Evolutionary conservation across 2,329 filamentous ascomycete genomes (phyloP).

Genomic region (Colletotrichum sublineola): DNA sequence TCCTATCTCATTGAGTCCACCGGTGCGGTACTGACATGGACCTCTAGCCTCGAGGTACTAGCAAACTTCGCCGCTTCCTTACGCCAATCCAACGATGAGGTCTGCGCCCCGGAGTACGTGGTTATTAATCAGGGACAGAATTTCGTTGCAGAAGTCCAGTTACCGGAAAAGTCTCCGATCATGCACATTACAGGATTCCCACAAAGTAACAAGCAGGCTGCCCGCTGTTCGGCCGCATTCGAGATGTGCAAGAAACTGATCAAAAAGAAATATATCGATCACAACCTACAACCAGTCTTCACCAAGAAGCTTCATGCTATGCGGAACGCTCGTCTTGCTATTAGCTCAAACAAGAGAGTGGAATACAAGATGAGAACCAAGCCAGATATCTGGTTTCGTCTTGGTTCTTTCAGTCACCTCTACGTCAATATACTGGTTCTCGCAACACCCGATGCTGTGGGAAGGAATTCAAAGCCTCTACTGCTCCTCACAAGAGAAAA

Average conservation of each 20-base stretch:
- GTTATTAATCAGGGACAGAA: constrained; percentile 67
- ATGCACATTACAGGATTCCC: constrained; percentile 73
- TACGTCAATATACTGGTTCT: constrained; percentile 75
- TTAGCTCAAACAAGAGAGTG: constrained; percentile 81
- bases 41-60: constrained; percentile 78
- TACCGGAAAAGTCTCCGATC: constrained; percentile 82
- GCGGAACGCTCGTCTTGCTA: constrained; percentile 87
- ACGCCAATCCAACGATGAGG: constrained; percentile 58
- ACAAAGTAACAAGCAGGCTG: constrained; percentile 78
- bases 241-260: constrained; percentile 81
- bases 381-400: constrained; percentile 76
- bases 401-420: constrained; percentile 63
- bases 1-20: constrained; percentile 73
- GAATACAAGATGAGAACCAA: constrained; percentile 85
- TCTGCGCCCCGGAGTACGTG: constrained; percentile 69
- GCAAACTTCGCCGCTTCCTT: constrained; percentile 80
- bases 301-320: constrained; percentile 80
- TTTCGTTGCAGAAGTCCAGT: constrained; percentile 82
- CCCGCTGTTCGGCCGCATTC: constrained; percentile 92
- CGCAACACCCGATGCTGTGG: constrained; percentile 66
- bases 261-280: constrained; percentile 76
- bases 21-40: constrained; percentile 83
- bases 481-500: constrained; percentile 76
- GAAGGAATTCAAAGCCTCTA: constrained; percentile 72
- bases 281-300: constrained; percentile 80